Evolutionary conservation across 2,329 filamentous ascomycete genomes (phyloP), one percentile per base, ranked within the genome.

Genomic region (Diaporthe longicolla): DNA sequence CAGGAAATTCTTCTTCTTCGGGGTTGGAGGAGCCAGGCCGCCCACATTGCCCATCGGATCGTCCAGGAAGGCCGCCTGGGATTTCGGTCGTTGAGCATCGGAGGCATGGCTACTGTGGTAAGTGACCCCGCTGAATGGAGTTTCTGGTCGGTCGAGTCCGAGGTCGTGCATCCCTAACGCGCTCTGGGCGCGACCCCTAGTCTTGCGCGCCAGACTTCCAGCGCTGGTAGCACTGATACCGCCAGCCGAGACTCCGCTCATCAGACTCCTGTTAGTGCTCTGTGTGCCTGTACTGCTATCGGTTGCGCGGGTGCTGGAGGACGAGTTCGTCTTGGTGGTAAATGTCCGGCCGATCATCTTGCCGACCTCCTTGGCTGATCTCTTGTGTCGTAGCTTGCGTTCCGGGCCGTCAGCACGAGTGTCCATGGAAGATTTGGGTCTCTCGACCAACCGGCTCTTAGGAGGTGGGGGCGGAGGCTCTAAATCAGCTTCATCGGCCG

Each of bases 171-270:
- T 87, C 54, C 90, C 92, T 77, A 94, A 83, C 4, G 91, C 90
- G 79, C 92, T 94, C 76, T 91, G 90, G 21, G 92, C 88, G 76
- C 92, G 83, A 81, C 77, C 83, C 80, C 87, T 83, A 79, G 92
- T 93, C 79, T 94, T 93, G 75, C 95, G 91, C 40, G 95, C 95
- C 77, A 97, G 91, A 83, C 96, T 98, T 71, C 95, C 97, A 21
- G 97, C 97, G 83, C 97, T 98, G 21, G 97, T 98, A 68, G 95
- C 94, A 82, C 96, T 98, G 83, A 98, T 95, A 17, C 90, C 96
- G 68, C 95, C 92, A 0, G 97, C 97, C 70, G 97, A 98, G 70
- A 91, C 89, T 4, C 96, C 97, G 82, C 96, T 98, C 96, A 98
- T 98, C 57, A 99, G 83, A 79, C 94, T 98, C 78, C 93, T 91